Conservation (phyloP, 495 filamentous ascomycete species). For the Lasiosphaeria hispida region DNA sequence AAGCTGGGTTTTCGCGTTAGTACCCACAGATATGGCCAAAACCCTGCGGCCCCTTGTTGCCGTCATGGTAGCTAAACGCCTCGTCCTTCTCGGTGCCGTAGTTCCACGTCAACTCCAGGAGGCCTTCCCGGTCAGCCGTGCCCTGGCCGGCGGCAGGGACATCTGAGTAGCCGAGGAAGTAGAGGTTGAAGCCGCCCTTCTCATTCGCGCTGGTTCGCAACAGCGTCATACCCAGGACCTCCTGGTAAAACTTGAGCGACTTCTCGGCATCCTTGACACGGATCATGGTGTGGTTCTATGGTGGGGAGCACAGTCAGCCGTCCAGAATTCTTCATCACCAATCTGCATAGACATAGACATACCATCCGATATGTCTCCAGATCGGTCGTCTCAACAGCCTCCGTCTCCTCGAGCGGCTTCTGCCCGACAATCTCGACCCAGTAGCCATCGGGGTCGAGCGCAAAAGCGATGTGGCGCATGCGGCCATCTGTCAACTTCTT, state of each 20-base stretch:
- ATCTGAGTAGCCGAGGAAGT: slow-evolving; percentile 82
- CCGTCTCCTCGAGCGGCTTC: slow-evolving; percentile 38
- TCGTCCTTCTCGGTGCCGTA: slow-evolving; percentile 92
- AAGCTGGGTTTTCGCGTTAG: neutral
- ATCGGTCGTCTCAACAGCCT: slow-evolving; percentile 38
- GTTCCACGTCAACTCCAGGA: slow-evolving; percentile 94
- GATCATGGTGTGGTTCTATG: slow-evolving; percentile 87
- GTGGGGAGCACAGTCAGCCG: slow-evolving; percentile 29
- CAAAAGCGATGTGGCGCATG: slow-evolving; percentile 90
- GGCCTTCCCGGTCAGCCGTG: slow-evolving; percentile 70
- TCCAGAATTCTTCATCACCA: slow-evolving; percentile 28
- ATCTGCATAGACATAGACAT: slow-evolving; percentile 17
- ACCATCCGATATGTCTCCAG: slow-evolving; percentile 44
- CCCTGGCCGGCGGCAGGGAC: slow-evolving; percentile 46
- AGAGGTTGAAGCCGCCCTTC: slow-evolving; percentile 77
- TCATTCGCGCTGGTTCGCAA: slow-evolving; percentile 68
- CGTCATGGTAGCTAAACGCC: slow-evolving; percentile 83
- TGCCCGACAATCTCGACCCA: slow-evolving; percentile 74
- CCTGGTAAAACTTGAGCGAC: slow-evolving; percentile 86
- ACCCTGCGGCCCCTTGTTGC: slow-evolving; percentile 86
- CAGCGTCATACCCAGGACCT: slow-evolving; percentile 82
- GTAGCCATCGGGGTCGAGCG: slow-evolving; percentile 88
- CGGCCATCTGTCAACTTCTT: slow-evolving; percentile 87
- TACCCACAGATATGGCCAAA: slow-evolving; percentile 84
- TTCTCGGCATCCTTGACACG: slow-evolving; percentile 86